These are phyloP conservation scores for Neurospora sp. DNA, from an alignment of 2,329 filamentous ascomycete genomes.

Conservation along the genomic window DNA sequence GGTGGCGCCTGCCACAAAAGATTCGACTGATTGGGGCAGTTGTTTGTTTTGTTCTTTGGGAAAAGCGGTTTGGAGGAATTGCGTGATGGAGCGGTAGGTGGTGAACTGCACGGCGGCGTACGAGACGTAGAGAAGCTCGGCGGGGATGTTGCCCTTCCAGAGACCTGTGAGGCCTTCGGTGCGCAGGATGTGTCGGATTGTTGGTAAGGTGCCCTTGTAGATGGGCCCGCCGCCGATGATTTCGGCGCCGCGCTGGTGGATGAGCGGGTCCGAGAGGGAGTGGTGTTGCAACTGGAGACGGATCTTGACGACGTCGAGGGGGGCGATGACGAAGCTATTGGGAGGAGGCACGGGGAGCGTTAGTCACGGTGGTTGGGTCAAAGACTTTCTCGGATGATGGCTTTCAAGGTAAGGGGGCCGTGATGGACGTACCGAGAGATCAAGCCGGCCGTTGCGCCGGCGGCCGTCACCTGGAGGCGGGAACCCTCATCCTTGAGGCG, in stretches of 20 bases:
- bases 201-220: conserved; percentile 69
- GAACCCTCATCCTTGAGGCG: conserved; percentile 54
- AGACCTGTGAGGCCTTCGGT: conserved; percentile 78
- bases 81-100: conserved; percentile 66
- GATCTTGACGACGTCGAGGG: conserved; percentile 97
- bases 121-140: conserved; percentile 85
- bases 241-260: conserved; percentile 30
- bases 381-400: neutral
- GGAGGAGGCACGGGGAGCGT: neutral
- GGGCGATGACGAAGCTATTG: conserved; percentile 77
- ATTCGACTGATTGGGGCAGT: conserved; percentile 59
- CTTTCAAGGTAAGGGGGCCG: neutral
- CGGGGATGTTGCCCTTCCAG: conserved; percentile 97
- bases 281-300: conserved; percentile 88
- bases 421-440: conserved; percentile 59
- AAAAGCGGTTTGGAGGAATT: conserved; percentile 47
- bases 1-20: conserved; percentile 72
- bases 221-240: conserved; percentile 33
- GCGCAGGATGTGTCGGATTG: conserved; percentile 63
- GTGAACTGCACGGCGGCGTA: conserved; percentile 89
- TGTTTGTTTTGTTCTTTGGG: conserved; percentile 25
- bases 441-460: conserved; percentile 62
- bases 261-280: conserved; percentile 65
- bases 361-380: neutral
- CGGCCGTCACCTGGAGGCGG: conserved; percentile 43